Conservation (phyloP, 441 rosid species). For the Flueggea neowawraea region DNA sequence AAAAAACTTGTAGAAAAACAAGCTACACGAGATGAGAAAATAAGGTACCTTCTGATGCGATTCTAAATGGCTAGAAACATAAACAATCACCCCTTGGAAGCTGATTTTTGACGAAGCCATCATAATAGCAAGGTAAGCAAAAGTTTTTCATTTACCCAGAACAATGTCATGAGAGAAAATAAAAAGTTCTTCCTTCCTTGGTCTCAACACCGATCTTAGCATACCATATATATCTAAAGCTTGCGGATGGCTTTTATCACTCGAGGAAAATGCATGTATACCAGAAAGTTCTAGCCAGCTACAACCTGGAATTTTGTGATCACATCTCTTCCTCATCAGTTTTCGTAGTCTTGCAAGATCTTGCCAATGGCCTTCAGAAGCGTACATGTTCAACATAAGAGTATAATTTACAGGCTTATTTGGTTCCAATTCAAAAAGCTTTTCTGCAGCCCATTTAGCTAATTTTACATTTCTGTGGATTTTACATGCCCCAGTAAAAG, state of each 20-base stretch:
- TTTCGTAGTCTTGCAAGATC: slow-evolving; percentile 43
- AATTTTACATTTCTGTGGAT: slow-evolving; percentile 37
- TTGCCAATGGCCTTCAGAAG: slow-evolving; percentile 54
- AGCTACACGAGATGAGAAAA: background rate
- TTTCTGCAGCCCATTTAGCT: slow-evolving; percentile 48
- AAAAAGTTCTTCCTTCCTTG: slow-evolving; percentile 3
- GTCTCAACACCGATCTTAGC: slow-evolving; percentile 1
- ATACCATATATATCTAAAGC: slow-evolving; percentile 9
- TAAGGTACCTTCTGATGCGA: slow-evolving; percentile 5
- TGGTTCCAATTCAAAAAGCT: slow-evolving; percentile 55
- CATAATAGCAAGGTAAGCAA: slow-evolving; percentile 7
- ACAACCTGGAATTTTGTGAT: slow-evolving; percentile 53
- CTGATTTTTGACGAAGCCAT: background rate
- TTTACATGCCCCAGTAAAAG: slow-evolving; percentile 59
- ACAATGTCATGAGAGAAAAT: background rate
- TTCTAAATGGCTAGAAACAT: background rate
- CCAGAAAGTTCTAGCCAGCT: slow-evolving; percentile 48
- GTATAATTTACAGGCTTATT: slow-evolving; percentile 52
- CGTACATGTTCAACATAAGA: slow-evolving; percentile 49
- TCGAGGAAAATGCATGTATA: slow-evolving; percentile 18
- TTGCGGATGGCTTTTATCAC: slow-evolving; percentile 26
- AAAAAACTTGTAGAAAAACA: too few species aligned
- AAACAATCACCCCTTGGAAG: background rate
- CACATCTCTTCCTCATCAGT: slow-evolving; percentile 42
- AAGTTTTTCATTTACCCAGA: slow-evolving; percentile 7